Conservation (phyloP, 176 grass and related monocot genomes). For the Musa troglodytarum region DNA sequence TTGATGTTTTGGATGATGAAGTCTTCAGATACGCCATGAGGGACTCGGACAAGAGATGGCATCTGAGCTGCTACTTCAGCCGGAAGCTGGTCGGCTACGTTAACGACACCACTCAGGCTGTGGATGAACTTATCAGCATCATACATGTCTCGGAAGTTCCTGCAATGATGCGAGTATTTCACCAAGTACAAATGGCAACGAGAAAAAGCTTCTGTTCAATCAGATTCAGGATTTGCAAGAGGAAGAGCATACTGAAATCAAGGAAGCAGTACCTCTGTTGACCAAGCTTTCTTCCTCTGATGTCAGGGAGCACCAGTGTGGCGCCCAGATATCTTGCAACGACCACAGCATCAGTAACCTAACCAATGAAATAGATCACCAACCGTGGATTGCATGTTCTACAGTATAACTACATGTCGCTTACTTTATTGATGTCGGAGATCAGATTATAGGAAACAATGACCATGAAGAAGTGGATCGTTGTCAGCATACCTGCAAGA, state of each 20-base stretch:
- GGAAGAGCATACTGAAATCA: background rate
- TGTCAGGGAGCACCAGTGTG: slow-evolving; percentile 20
- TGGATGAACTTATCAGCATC: slow-evolving; percentile 21
- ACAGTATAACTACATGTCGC: background rate
- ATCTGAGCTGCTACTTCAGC: background rate
- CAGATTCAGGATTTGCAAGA: background rate
- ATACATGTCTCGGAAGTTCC: slow-evolving; percentile 26
- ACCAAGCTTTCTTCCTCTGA: slow-evolving; percentile 22
- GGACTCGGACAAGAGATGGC: slow-evolving; percentile 19
- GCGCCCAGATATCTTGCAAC: slow-evolving; percentile 25
- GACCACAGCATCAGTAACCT: slow-evolving; percentile 25
- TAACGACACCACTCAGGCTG: slow-evolving; percentile 15
- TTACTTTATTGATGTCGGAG: background rate
- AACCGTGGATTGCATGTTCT: background rate
- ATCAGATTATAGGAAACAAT: background rate
- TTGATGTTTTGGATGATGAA: slow-evolving; percentile 15
- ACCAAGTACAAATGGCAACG: background rate
- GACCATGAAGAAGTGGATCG: background rate
- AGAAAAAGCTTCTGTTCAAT: background rate
- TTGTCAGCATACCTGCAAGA: slow-evolving; percentile 48
- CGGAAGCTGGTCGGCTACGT: slow-evolving; percentile 15
- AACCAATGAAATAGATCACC: background rate
- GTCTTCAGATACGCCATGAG: slow-evolving; percentile 17
- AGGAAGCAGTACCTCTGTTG: slow-evolving; percentile 6
- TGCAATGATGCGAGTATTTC: background rate